Percentiles rank a stretch among this genome's conserved stretches.
Conservation (phyloP, 768 basidiomycete species). For the Exidia glandulosa region DNA sequence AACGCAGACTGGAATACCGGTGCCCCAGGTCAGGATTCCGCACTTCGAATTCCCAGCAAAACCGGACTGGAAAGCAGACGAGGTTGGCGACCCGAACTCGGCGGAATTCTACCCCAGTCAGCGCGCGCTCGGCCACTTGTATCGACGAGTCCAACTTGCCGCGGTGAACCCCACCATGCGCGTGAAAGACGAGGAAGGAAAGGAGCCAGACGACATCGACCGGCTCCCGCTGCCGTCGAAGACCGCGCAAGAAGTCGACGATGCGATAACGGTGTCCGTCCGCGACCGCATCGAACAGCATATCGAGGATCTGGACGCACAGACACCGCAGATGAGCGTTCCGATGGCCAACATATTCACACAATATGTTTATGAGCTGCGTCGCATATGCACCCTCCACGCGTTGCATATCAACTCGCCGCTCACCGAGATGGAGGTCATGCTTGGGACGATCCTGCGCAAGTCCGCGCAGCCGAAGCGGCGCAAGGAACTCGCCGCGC, state of each 20-base stretch:
- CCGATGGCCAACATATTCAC: slow-evolving; percentile 32
- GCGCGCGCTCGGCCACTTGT: slow-evolving; percentile 62
- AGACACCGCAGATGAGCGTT: slow-evolving; percentile 13
- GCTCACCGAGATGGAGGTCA: slow-evolving; percentile 63
- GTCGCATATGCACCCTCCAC: slow-evolving; percentile 60
- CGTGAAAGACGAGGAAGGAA: neutral
- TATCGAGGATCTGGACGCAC: slow-evolving; percentile 12
- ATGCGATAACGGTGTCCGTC: neutral
- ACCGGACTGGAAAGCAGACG: slow-evolving; percentile 69
- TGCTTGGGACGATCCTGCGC: slow-evolving; percentile 62
- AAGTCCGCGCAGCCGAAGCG: slow-evolving; percentile 53
- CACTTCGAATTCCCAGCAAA: slow-evolving; percentile 53
- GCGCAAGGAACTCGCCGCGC: slow-evolving; percentile 45
- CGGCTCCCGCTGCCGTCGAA: slow-evolving; percentile 18
- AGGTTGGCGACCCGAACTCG: slow-evolving; percentile 22
- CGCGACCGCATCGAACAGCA: neutral
- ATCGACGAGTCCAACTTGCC: slow-evolving; percentile 46
- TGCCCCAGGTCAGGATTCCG: slow-evolving; percentile 34
- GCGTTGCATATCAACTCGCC: slow-evolving; percentile 45
- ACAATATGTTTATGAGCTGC: slow-evolving; percentile 51
- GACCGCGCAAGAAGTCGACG: slow-evolving; percentile 10
- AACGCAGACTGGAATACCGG: slow-evolving; percentile 14
- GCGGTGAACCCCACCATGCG: slow-evolving; percentile 22
- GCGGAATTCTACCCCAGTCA: slow-evolving; percentile 59
- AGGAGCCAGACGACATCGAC: neutral